These are phyloP conservation scores for Arthrobotrys musiformis DNA, from an alignment of 2,329 filamentous ascomycete species.

Conservation along the genomic window DNA sequence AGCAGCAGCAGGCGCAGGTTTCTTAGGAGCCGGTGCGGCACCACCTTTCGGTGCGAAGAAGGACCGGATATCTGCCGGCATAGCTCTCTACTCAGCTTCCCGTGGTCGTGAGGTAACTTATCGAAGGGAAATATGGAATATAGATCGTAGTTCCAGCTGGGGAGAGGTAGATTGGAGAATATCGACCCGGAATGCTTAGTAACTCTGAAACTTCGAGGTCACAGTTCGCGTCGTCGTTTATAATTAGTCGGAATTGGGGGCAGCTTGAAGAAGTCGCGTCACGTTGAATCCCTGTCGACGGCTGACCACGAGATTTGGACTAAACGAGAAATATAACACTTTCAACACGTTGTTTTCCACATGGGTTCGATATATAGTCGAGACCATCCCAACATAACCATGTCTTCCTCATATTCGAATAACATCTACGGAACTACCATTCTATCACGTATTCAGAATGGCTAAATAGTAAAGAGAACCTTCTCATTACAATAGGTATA, in stretches of 20 bases:
- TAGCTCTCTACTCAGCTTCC: conserved; percentile 62
- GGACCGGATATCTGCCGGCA: conserved; percentile 86
- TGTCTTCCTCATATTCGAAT: too few species aligned
- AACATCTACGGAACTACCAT: too few species aligned
- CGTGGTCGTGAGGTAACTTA: neutral
- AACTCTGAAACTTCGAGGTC: neutral
- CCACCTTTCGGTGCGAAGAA: conserved; percentile 86
- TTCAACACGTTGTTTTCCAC: neutral
- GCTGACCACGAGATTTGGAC: conserved; percentile 14
- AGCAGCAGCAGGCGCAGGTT: conserved; percentile 55
- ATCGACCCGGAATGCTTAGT: neutral
- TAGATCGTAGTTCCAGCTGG: too few species aligned
- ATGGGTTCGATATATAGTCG: too few species aligned
- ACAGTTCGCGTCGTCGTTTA: conserved; percentile 14
- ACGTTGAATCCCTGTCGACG: conserved; percentile 13
- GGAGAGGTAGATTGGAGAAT: neutral
- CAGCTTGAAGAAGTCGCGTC: conserved; percentile 14
- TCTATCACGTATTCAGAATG: too few species aligned
- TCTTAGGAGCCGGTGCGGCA: conserved; percentile 49
- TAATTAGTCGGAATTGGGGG: conserved; percentile 3
- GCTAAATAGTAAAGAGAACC: too few species aligned
- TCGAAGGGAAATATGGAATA: neutral
- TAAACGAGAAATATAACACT: neutral
- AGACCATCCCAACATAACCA: too few species aligned
- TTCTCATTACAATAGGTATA: too few species aligned